Evolutionary conservation across 78 protist species (phyloP), one percentile per base, ranked within the genome.

Genomic region (Protostelium mycophagum): DNA sequence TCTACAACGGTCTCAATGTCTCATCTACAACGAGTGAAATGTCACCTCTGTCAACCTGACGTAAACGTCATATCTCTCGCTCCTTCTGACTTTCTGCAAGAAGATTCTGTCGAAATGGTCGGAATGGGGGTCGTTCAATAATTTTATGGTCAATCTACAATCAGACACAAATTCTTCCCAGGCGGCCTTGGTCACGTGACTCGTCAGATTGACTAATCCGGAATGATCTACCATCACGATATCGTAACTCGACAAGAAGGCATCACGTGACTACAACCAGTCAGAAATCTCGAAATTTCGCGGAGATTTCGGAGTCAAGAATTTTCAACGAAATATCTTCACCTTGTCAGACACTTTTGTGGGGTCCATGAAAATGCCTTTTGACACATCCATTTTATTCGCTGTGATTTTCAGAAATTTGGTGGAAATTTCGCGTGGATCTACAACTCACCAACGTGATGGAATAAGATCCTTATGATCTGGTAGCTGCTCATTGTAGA

Each of bases 401-500:
- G 73, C 73, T 51, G 73, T 51, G 31, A 51, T 16, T 25, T n/a
- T n/a, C n/a, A n/a, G n/a, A 5, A 16, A 51, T 51, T 16, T 25
- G 73, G 5, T 25, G 16, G 73, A 51, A 25, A 51, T 51, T 16
- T 51, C 73, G 16, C 73, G 73, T 51, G 73, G n/a, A n/a, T n/a
- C n/a, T n/a, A 51, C 73, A 51, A 25, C 73, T 51, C 73, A 51
- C 73, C 73, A 16, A 51, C 16, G 73, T 51, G 16, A 16, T 16
- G 5, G 73, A 51, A 51, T 5, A 51, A 51, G 31, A 51, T 16
- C 5, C 73, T 5, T 16, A 51, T 5, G 51, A 89, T 89, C 84
- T 92, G 94, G 73, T 92, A 92, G 83, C 89, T 86, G 39, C 88
- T 83, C 94, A 92, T 92, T 25, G 31, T 51, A 16, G 73, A 16